Base-by-base conservation (phyloP, 1,139 yeast species). In the Zygosaccharomyces sapae region DNA sequence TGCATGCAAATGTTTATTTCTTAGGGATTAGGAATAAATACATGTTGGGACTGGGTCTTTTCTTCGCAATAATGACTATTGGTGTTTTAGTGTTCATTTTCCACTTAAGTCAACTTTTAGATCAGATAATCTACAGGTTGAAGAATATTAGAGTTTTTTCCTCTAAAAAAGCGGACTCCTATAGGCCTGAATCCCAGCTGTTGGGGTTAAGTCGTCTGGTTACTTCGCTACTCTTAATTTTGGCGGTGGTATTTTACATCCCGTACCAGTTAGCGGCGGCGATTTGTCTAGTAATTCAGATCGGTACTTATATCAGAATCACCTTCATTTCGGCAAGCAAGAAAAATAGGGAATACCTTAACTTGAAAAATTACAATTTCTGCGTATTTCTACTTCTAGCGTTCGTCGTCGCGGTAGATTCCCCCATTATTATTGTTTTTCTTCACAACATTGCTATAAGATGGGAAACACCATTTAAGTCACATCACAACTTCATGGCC, bases 211-310 rank as follows among this genome's bases (percentile, higher is more conserved):
- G 29, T 8, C 41, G 47, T 35, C n/a, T 41, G 5, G 8, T 70
- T 3, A 72, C 73, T 2, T 65, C 74, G 0, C 45, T 71, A 1
- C 20, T 75, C 1, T 55, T 82, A 24, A 47, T 73, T 10, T 48
- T 65, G 0, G 59, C 71, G 20, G 84, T 85, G 4, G 70, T 83
- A 25, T 65, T 81, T 33, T 82, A 81, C 59, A 69, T 86, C 22
- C 96, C 96, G 0, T 88, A 82, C 59, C 96, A 88, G 62, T 75
- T 87, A 59, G 89, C 86, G 0, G 86, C 75, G 58, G 67, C 81
- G 10, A 72, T 85, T 5, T 74, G 83, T 41, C 71, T 80, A 48
- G 25, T 80, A 18, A 71, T 80, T 0, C 90, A 83, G 61, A 57
- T 67, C 4, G 61, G 71, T 25, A 77, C 76, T 25, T 72, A 77